Conservation (phyloP, 768 basidiomycete species). For the Leccinum uliginosum region DNA sequence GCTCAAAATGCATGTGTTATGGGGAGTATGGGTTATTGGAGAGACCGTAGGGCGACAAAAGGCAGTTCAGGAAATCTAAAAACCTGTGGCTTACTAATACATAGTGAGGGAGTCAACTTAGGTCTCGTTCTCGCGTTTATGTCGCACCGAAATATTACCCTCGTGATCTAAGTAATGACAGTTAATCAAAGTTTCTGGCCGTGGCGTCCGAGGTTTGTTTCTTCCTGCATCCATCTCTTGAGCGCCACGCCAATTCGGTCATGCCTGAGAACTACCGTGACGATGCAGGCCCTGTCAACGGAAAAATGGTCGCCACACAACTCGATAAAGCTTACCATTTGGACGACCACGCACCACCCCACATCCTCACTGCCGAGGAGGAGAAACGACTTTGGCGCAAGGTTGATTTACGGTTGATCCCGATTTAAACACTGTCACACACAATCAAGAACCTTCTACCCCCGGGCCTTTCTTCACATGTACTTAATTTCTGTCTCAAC, state of each 20-base stretch:
- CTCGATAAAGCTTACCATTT: neutral
- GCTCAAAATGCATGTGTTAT: too few relatives aligned
- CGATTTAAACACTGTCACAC: conserved; percentile 30
- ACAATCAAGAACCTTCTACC: neutral
- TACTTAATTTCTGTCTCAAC: neutral
- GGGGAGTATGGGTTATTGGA: too few relatives aligned
- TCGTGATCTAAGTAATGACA: too few relatives aligned
- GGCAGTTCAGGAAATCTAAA: too few relatives aligned
- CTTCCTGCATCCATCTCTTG: neutral
- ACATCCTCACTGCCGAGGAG: conserved; percentile 29
- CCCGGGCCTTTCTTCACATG: neutral
- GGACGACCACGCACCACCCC: neutral
- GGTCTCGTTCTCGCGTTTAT: too few relatives aligned
- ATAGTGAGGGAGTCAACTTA: too few relatives aligned
- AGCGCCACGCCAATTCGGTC: neutral
- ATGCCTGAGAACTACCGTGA: neutral
- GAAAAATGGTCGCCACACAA: neutral
- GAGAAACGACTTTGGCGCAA: conserved; percentile 55
- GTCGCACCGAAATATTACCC: too few relatives aligned
- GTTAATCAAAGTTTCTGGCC: neutral
- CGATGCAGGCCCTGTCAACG: neutral
- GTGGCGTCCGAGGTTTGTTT: neutral
- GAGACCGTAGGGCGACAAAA: too few relatives aligned
- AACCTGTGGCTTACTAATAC: too few relatives aligned
- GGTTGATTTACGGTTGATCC: conserved; percentile 54